A percentile compares a stretch with the other conserved stretches of the same genome.
These are phyloP conservation scores for Hemileccinum impolitum DNA, from an alignment of 768 basidiomycete genomes.

Conservation along the genomic window DNA sequence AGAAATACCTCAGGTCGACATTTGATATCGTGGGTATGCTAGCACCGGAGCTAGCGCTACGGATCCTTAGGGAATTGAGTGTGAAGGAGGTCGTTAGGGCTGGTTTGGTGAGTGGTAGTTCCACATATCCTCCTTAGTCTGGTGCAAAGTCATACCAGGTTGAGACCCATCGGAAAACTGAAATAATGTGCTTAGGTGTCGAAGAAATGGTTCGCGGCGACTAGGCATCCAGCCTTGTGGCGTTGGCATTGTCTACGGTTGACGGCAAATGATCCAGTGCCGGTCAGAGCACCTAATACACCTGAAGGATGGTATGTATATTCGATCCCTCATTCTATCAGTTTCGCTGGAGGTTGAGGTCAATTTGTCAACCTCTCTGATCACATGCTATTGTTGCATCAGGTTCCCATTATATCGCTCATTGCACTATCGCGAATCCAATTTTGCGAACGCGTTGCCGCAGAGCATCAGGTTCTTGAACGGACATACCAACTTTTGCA, in stretches of 20 bases:
- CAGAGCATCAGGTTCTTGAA: conserved; percentile 75
- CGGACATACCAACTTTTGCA: conserved; percentile 87
- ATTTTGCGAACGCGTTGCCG: conserved; percentile 72
- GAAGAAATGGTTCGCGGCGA: conserved; percentile 37
- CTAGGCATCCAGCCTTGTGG: conserved; percentile 72
- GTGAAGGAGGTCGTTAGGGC: conserved; percentile 61
- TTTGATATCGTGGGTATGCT: conserved; percentile 79
- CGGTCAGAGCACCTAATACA: conserved; percentile 54
- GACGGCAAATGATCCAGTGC: conserved; percentile 68
- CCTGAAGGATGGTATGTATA: conserved; percentile 69
- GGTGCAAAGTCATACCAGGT: neutral
- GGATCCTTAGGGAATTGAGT: conserved; percentile 55
- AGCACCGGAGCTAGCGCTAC: conserved; percentile 59
- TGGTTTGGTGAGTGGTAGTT: conserved; percentile 27
- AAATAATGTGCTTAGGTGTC: conserved; percentile 34
- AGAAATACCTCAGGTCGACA: conserved; percentile 79
- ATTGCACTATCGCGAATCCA: conserved; percentile 81
- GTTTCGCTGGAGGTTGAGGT: neutral
- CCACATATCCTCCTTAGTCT: neutral
- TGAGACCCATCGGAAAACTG: neutral
- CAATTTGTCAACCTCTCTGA: neutral
- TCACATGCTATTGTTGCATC: neutral
- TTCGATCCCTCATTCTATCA: neutral
- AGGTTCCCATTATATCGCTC: conserved; percentile 74
- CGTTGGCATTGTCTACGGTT: conserved; percentile 69